Conservation (phyloP, 495 filamentous ascomycete species). For the Penicillium paradoxum region DNA sequence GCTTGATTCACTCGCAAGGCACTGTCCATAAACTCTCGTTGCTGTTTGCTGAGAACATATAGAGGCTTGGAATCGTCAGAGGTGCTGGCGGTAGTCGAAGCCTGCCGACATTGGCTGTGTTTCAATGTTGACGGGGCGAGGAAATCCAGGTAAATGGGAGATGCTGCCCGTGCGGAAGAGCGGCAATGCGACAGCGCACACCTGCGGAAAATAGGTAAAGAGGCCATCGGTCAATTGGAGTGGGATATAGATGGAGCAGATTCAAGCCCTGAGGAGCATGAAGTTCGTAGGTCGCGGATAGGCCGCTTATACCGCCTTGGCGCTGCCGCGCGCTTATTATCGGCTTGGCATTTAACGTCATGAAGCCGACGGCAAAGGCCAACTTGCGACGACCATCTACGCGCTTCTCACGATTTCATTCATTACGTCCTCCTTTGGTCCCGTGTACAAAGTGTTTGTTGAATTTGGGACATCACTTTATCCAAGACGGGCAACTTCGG, state of each 20-base stretch:
- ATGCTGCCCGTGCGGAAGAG: slow-evolving; percentile 8
- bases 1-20: slow-evolving; percentile 90
- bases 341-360: slow-evolving; percentile 26
- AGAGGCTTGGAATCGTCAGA: slow-evolving; percentile 34
- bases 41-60: slow-evolving; percentile 62
- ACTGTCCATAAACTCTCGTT: slow-evolving; percentile 71
- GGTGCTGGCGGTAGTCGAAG: slow-evolving; percentile 24
- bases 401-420: not conserved
- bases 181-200: slow-evolving; percentile 15
- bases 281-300: slow-evolving; percentile 3
- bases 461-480: not conserved
- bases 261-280: not conserved
- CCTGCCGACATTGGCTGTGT: slow-evolving; percentile 24
- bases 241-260: not conserved
- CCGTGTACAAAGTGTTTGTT: slow-evolving; percentile 8
- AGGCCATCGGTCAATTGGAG: slow-evolving; percentile 11
- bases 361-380: slow-evolving; percentile 23
- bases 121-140: slow-evolving; percentile 34
- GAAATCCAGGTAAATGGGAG: slow-evolving; percentile 38
- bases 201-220: slow-evolving; percentile 17
- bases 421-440: not conserved
- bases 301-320: slow-evolving; percentile 8
- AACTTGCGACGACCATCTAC: slow-evolving; percentile 19
- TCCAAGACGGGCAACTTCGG: not conserved
- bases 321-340: slow-evolving; percentile 23